Evolutionary conservation across 768 basidiomycete species (phyloP).

Genomic region (Cubamyces lactineus): DNA sequence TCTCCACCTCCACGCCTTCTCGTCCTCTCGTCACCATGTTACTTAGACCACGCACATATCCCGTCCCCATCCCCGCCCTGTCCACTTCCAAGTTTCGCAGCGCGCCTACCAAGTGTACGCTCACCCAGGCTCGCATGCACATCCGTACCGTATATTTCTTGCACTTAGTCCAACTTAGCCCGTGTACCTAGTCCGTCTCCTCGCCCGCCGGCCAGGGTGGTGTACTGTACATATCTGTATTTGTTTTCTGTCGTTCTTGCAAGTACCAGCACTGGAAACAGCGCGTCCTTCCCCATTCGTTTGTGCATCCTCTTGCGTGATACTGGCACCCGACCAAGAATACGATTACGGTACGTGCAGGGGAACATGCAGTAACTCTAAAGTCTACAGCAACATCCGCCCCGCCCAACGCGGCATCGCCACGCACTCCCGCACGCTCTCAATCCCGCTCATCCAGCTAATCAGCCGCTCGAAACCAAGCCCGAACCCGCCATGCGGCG

Average conservation of each 20-base stretch:
- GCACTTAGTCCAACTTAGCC: conserved; percentile 5
- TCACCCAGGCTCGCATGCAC: not conserved
- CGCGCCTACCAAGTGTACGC: too few relatives aligned
- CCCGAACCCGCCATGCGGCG: conserved; percentile 95
- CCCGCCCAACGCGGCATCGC: conserved; percentile 91
- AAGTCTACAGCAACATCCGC: conserved; percentile 61
- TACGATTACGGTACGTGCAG: too few relatives aligned
- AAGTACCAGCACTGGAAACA: not conserved
- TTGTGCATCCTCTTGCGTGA: not conserved
- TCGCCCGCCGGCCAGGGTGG: not conserved
- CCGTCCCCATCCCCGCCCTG: too few relatives aligned
- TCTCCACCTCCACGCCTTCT: too few relatives aligned
- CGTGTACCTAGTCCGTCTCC: conserved; percentile 3
- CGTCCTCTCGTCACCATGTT: not conserved
- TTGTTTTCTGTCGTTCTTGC: not conserved
- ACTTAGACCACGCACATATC: not conserved
- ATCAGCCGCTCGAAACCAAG: conserved; percentile 93
- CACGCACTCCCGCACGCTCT: conserved; percentile 92
- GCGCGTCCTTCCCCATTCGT: not conserved
- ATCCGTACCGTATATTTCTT: not conserved
- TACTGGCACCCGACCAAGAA: too few relatives aligned
- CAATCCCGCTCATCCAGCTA: conserved; percentile 82
- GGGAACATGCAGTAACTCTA: too few relatives aligned
- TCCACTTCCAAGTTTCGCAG: too few relatives aligned
- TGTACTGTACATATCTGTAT: conserved; percentile 17